Evolutionary conservation across 2,329 filamentous ascomycete species (phyloP), one percentile per base, ranked within the genome.

Genomic region (Myriangium duriaei): DNA sequence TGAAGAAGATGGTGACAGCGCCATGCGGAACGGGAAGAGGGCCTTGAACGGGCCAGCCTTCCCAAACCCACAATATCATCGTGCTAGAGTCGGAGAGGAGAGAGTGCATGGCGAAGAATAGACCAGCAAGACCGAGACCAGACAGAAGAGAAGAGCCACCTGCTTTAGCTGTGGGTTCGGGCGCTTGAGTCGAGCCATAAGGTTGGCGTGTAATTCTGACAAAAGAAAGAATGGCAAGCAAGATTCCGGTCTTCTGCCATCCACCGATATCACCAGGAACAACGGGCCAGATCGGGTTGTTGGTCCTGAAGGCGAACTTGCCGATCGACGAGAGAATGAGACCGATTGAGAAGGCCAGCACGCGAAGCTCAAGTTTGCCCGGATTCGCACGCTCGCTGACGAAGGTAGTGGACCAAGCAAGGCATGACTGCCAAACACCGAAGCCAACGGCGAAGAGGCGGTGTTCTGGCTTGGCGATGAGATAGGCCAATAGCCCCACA

Each of bases 51-150:
- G 91, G 91, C 51, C 82, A 98, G 5, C 91, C 91, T 50, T 95
- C 86, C 91, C 91, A 98, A 2, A 85, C 85, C 91, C 91, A 98
- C 11, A 87, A 71, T 41, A 96, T 95, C 86, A 98, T 96, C 38
- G 91, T 98, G 64, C 91, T 96, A 0, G 87, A 93, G 56, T 98
- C 91, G 0, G 91, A 95, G 9, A 98, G 71, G 7, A 98, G 68
- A 1, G 87, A 95, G 56, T 96, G 91, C 53, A 96, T 69, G 4
- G 74, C 83, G 52, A 98, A 98, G 53, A 95, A 71, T 5, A 95
- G 60, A 18, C 86, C 88, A 15, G 75, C 86, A 39, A 96, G 60
- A 42, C 91, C 85, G 34, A 91, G 61, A 7, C 78, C 81, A 18
- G 85, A 76, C 30, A 93, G 66, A 5, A 79, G 47, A 1, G 77